These are phyloP conservation scores for Smittium culicis DNA, from an alignment of 371 early-diverging fungal species.

Conservation along the genomic window DNA sequence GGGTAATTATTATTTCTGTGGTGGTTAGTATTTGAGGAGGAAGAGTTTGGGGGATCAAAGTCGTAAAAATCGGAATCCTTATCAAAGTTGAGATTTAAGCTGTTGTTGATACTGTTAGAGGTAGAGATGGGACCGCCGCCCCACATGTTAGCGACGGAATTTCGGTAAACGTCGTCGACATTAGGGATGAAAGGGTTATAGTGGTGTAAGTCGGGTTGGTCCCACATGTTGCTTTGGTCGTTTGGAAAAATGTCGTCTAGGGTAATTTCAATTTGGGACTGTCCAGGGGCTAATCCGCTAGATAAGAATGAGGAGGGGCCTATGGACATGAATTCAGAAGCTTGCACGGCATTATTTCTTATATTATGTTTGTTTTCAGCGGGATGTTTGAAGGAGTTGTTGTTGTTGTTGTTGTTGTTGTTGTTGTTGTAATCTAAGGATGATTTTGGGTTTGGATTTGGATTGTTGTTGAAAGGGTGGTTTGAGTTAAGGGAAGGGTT, in stretches of 20 bases:
- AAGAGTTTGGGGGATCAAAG: no score
- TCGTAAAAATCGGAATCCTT: background rate
- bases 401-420: no score
- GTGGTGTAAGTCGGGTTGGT: conserved; percentile 24
- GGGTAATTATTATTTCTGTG: background rate
- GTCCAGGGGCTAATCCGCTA: conserved; percentile 30
- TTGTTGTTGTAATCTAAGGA: no score
- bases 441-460: no score
- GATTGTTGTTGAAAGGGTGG: no score
- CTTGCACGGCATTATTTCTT: conserved; percentile 22
- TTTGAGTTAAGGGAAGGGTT: no score
- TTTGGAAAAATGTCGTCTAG: conserved; percentile 31
- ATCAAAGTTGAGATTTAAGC: background rate
- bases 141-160: conserved; percentile 3
- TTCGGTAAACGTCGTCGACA: background rate
- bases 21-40: background rate
- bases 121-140: background rate
- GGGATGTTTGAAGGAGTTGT: no score
- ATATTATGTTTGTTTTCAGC: no score
- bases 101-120: background rate
- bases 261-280: conserved; percentile 35
- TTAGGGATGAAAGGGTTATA: background rate
- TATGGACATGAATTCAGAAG: conserved; percentile 34
- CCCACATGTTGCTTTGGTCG: conserved; percentile 26
- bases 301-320: conserved; percentile 33